Evolutionary conservation across 257 asterid species (phyloP).

Genomic region (Craterostigma plantagineum): DNA sequence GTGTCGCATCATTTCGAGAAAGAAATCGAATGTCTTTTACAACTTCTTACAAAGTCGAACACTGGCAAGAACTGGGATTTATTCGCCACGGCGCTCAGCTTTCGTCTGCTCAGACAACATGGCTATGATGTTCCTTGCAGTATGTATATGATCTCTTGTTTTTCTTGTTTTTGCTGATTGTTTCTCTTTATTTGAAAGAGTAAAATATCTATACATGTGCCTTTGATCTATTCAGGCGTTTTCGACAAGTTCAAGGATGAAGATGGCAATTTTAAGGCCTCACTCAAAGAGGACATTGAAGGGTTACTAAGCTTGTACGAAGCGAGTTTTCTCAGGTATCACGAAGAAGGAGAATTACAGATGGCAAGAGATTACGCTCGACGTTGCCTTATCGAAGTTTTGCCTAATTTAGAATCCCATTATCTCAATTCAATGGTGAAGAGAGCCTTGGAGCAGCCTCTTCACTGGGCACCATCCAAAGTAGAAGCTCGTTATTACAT

Average conservation of each 20-base stretch:
- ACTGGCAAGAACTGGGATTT: not conserved
- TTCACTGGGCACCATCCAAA: not conserved
- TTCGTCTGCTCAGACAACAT: conserved; percentile 8
- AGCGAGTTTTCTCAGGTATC: conserved; percentile 12
- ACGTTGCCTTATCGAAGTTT: not conserved
- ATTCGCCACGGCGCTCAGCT: conserved; percentile 1
- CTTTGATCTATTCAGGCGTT: not conserved
- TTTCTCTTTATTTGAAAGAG: not conserved
- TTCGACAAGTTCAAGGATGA: conserved; percentile 8
- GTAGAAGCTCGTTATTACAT: conserved; percentile 2
- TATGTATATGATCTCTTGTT: not conserved
- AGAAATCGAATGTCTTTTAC: not conserved
- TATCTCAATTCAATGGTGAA: not conserved
- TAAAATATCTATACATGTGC: too few species aligned
- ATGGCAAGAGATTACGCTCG: conserved; percentile 7
- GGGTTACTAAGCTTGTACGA: conserved; percentile 15
- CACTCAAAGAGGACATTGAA: not conserved
- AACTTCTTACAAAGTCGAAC: not conserved
- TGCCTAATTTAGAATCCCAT: not conserved
- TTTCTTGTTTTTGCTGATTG: not conserved
- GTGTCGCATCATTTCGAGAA: conserved; percentile 6
- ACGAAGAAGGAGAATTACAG: conserved; percentile 10
- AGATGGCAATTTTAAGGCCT: conserved; percentile 1
- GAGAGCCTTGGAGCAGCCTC: not conserved
- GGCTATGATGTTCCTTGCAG: conserved; percentile 1